Percentiles rank a stretch among this genome's conserved stretches.
Conservation (phyloP, 78 protist species). For the Polysphondylium violaceum region DNA sequence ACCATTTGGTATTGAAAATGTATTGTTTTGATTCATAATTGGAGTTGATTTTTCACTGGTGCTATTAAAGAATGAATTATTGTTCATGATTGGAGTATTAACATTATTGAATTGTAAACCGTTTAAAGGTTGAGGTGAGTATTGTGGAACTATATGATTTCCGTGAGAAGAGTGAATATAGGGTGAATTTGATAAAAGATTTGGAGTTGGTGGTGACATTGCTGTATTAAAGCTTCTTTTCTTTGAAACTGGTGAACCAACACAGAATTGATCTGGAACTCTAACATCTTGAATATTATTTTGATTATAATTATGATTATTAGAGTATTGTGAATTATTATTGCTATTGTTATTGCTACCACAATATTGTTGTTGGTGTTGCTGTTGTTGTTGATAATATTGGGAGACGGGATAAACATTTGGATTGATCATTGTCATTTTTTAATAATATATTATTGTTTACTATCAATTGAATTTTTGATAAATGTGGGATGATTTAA, state of each 20-base stretch:
- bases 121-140: slow-evolving; percentile 23
- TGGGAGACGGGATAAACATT: slow-evolving; percentile 24
- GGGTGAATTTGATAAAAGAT: slow-evolving; percentile 15
- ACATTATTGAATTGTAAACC: background rate
- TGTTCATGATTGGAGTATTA: background rate
- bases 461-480: no score
- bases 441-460: background rate
- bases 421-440: slow-evolving; percentile 64
- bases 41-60: slow-evolving; percentile 1
- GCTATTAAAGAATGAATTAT: background rate
- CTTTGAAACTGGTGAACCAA: slow-evolving; percentile 21
- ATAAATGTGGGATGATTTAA: background rate
- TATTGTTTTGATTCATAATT: slow-evolving; percentile 6
- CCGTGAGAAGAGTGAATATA: background rate
- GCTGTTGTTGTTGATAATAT: slow-evolving; percentile 36
- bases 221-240: slow-evolving; percentile 17
- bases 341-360: no score
- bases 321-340: no score
- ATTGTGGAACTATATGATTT: slow-evolving; percentile 35
- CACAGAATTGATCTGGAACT: slow-evolving; percentile 11
- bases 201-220: slow-evolving; percentile 34
- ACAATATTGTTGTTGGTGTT: slow-evolving; percentile 43
- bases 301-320: no score
- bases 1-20: background rate
- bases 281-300: slow-evolving; percentile 13